Conservation (phyloP, 305 asterid genomes). For the Rubia peregrina region DNA sequence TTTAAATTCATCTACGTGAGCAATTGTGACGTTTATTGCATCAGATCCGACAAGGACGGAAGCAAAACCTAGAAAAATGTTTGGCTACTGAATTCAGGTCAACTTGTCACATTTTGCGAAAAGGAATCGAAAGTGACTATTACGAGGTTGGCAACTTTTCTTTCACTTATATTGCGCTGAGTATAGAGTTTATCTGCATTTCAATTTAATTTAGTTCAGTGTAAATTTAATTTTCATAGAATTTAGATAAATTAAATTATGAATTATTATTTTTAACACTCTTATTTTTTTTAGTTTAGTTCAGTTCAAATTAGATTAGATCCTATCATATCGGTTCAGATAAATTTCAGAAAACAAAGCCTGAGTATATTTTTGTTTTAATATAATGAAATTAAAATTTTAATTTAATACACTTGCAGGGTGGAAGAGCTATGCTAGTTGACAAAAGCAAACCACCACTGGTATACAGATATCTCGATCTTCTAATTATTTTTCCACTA, state of each 20-base stretch:
- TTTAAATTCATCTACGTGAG: too few species aligned
- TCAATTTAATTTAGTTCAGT: too few species aligned
- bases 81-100: conserved; percentile 10
- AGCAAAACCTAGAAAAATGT: conserved; percentile 10
- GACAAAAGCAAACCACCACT: neutral
- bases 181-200: too few species aligned
- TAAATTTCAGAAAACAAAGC: too few species aligned
- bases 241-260: too few species aligned
- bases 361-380: too few species aligned
- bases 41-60: conserved; percentile 23
- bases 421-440: conserved; percentile 5
- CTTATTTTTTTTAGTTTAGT: too few species aligned
- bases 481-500: too few species aligned
- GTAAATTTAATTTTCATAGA: too few species aligned
- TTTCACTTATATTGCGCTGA: neutral
- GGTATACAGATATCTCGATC: neutral
- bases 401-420: neutral
- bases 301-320: too few species aligned
- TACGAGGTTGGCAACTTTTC: conserved; percentile 9
- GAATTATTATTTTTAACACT: too few species aligned
- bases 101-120: conserved; percentile 9
- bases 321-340: too few species aligned
- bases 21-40: neutral
- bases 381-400: neutral
- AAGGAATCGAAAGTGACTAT: conserved; percentile 11